Percentiles rank a stretch among this genome's conserved stretches.
Evolutionary conservation across 768 basidiomycete genomes (phyloP).

Genomic region (Hypholoma sublateritium): DNA sequence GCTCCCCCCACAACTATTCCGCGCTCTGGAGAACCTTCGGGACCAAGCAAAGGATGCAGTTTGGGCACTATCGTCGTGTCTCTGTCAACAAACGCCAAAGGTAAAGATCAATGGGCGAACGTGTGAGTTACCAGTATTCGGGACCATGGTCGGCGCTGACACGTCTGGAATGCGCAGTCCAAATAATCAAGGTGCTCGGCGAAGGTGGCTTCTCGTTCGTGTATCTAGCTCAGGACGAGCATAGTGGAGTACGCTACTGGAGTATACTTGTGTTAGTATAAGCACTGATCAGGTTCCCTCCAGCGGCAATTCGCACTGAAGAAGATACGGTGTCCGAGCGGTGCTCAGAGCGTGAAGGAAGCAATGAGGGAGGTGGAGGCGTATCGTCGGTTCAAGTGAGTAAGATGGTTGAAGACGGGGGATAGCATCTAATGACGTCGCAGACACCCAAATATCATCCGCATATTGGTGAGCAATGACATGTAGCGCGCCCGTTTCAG

Average conservation of each 20-base stretch:
- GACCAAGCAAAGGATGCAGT: conserved; percentile 82
- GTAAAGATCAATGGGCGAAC: conserved; percentile 96
- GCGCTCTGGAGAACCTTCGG: conserved; percentile 55
- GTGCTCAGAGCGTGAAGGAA: conserved; percentile 84
- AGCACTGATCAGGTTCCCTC: neutral
- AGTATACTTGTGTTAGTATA: neutral
- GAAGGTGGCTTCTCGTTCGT: conserved; percentile 97
- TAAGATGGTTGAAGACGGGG: conserved; percentile 8
- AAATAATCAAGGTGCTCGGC: conserved; percentile 89
- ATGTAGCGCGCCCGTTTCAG: neutral
- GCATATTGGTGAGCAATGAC: conserved; percentile 62
- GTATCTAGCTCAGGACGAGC: conserved; percentile 83
- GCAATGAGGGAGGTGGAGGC: conserved; percentile 91
- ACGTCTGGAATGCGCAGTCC: conserved; percentile 48
- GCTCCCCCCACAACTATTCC: conserved; percentile 39
- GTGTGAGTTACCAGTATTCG: conserved; percentile 51
- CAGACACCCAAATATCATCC: conserved; percentile 96
- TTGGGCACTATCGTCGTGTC: conserved; percentile 77
- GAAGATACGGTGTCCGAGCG: conserved; percentile 93
- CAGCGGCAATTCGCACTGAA: conserved; percentile 94
- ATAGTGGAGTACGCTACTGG: conserved; percentile 58
- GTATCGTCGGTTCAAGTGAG: conserved; percentile 90
- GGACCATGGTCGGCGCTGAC: neutral
- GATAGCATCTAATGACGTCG: neutral
- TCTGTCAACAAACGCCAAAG: conserved; percentile 79